Evolutionary conservation across 495 filamentous ascomycete genomes (phyloP).

Genomic region (Aspergillus sclerotioniger): DNA sequence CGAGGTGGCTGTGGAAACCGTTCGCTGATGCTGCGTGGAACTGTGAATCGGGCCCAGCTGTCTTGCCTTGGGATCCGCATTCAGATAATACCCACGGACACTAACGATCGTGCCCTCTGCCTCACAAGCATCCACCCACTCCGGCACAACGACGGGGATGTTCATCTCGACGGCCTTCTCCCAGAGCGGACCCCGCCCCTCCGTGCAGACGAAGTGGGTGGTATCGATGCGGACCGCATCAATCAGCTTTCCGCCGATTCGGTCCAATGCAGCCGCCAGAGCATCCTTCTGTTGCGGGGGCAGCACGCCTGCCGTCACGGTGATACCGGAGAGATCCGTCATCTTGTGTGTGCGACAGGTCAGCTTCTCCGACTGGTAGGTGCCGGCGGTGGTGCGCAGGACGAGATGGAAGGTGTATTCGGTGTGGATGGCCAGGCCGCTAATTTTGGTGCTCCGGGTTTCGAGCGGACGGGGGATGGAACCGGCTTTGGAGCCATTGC

Average conservation of each 20-base stretch:
- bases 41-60: conserved; percentile 51
- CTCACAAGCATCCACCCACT: conserved; percentile 96
- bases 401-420: conserved; percentile 95
- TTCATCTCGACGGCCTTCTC: conserved; percentile 97
- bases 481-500: conserved; percentile 94
- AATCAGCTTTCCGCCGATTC: conserved; percentile 89
- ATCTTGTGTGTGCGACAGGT: conserved; percentile 93
- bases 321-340: conserved; percentile 96
- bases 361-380: conserved; percentile 77
- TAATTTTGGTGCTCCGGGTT: conserved; percentile 93
- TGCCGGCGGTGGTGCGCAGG: conserved; percentile 86
- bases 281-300: conserved; percentile 71
- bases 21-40: conserved; percentile 40
- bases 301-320: conserved; percentile 86
- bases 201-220: conserved; percentile 98
- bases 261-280: conserved; percentile 70
- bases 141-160: conserved; percentile 94
- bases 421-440: conserved; percentile 90
- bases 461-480: conserved; percentile 82
- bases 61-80: conserved; percentile 71
- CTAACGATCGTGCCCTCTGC: conserved; percentile 88
- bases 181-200: conserved; percentile 85
- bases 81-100: conserved; percentile 92
- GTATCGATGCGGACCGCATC: conserved; percentile 95
- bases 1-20: conserved; percentile 32